Conservation (phyloP, 2,329 filamentous ascomycete species). For the Lasiodiplodia sp. region DNA sequence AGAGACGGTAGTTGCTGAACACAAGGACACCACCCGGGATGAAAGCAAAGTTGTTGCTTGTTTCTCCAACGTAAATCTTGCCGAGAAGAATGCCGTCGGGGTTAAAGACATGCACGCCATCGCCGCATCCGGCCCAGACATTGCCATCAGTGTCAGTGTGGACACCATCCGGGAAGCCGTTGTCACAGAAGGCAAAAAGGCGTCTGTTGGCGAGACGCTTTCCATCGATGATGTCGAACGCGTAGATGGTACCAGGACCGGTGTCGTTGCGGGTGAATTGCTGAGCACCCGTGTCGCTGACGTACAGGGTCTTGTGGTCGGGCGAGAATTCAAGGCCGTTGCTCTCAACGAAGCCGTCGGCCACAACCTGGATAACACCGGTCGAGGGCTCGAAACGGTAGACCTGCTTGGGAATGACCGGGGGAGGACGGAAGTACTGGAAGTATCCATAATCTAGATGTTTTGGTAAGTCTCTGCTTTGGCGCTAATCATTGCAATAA, state of each 20-base stretch:
- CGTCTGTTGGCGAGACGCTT: slow-evolving; percentile 46
- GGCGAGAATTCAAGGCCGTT: slow-evolving; percentile 57
- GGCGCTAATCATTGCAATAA: too few species aligned
- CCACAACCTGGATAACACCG: slow-evolving; percentile 51
- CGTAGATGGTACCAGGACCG: slow-evolving; percentile 52
- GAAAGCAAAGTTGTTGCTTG: slow-evolving; percentile 47
- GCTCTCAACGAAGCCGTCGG: slow-evolving; percentile 51
- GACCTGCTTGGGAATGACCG: slow-evolving; percentile 44
- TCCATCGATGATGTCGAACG: slow-evolving; percentile 50
- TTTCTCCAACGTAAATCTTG: slow-evolving; percentile 63
- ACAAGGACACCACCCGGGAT: slow-evolving; percentile 44
- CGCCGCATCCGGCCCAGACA: slow-evolving; percentile 63
- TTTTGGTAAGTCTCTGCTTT: neutral
- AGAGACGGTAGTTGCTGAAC: slow-evolving; percentile 46
- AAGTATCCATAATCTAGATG: slow-evolving; percentile 36
- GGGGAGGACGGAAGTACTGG: slow-evolving; percentile 42
- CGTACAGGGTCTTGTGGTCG: slow-evolving; percentile 53
- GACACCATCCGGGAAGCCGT: slow-evolving; percentile 66
- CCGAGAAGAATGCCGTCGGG: slow-evolving; percentile 58
- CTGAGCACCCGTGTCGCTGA: slow-evolving; percentile 52
- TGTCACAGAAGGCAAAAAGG: slow-evolving; percentile 64
- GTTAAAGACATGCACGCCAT: slow-evolving; percentile 64
- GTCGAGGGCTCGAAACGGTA: slow-evolving; percentile 55
- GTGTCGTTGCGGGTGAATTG: slow-evolving; percentile 44
- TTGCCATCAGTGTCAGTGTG: slow-evolving; percentile 63